phyloP scores from a whole-genome alignment of 495 filamentous ascomycete species.

The Amniculicola lignicola region DNA sequence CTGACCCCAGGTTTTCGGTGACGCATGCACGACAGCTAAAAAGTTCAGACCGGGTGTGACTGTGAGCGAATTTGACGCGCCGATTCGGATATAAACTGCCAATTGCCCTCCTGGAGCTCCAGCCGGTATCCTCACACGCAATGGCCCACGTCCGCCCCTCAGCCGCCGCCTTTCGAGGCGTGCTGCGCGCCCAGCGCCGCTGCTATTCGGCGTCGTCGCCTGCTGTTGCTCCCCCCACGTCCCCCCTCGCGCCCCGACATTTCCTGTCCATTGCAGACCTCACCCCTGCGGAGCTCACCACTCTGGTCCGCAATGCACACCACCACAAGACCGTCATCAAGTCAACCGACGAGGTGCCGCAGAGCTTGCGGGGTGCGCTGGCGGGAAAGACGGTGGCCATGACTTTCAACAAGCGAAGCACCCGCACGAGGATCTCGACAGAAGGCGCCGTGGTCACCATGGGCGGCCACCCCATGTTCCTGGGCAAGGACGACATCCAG shows the following conservation, averaged over 20 bases:
- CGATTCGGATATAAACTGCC: constrained; percentile 4
- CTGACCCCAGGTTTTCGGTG: constrained; percentile 23
- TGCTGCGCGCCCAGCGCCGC: constrained; percentile 21
- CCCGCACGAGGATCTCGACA: constrained; percentile 86
- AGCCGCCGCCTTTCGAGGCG: constrained; percentile 24
- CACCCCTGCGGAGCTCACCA: constrained; percentile 70
- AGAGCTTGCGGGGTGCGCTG: constrained; percentile 53
- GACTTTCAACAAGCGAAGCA: constrained; percentile 94
- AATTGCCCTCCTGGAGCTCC: constrained; percentile 18
- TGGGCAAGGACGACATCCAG: constrained; percentile 93
- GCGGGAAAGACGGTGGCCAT: constrained; percentile 83
- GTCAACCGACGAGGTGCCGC: constrained; percentile 57
- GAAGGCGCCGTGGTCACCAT: constrained; percentile 79
- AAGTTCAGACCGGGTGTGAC: constrained; percentile 9
- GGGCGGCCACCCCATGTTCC: constrained; percentile 92
- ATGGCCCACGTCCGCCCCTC: constrained; percentile 29
- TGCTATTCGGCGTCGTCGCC: constrained; percentile 16
- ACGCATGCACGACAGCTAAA: constrained; percentile 4
- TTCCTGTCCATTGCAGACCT: constrained; percentile 88
- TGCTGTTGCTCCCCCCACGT: constrained; percentile 27
- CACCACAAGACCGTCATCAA: constrained; percentile 75
- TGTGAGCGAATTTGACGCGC: constrained; percentile 5
- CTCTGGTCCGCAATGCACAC: constrained; percentile 75
- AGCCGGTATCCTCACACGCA: not conserved
- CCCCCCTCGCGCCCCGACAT: constrained; percentile 53